phyloP scores from a whole-genome alignment of 2,329 filamentous ascomycete species.

The Epichloe typhina region DNA sequence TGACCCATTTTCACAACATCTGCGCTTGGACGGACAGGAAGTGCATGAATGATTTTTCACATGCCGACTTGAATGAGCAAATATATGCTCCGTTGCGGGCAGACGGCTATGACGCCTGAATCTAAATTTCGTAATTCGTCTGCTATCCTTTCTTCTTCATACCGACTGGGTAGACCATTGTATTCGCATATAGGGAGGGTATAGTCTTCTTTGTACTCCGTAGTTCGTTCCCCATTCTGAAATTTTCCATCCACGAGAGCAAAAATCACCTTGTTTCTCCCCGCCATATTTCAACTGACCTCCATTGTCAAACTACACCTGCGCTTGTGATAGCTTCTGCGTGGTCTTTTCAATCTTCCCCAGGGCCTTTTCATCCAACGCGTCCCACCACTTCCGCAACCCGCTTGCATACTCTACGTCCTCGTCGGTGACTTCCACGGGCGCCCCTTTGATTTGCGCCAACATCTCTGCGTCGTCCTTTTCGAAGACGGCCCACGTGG shows the following conservation, averaged over 20 bases:
- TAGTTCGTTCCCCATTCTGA: too few relatives aligned
- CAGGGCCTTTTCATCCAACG: constrained; percentile 34
- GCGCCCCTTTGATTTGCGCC: constrained; percentile 45
- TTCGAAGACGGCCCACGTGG: constrained; percentile 51
- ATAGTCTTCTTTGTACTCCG: too few relatives aligned
- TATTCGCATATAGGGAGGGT: too few relatives aligned
- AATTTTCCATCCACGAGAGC: too few relatives aligned
- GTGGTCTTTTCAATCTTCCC: constrained; percentile 26
- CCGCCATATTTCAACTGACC: too few relatives aligned
- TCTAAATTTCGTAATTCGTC: not conserved
- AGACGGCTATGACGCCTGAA: not conserved
- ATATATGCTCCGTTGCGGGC: not conserved
- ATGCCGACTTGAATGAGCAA: not conserved
- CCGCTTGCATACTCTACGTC: constrained; percentile 36
- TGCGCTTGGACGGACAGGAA: too few relatives aligned
- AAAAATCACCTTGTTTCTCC: too few relatives aligned
- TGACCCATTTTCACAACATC: too few relatives aligned
- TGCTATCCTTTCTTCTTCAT: too few relatives aligned
- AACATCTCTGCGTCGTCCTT: constrained; percentile 23
- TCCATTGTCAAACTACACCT: not conserved
- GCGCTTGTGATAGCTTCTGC: constrained; percentile 14
- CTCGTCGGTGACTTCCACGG: constrained; percentile 39
- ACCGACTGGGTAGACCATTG: too few relatives aligned
- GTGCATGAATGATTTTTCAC: not conserved
- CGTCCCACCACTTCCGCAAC: constrained; percentile 35